These are phyloP conservation scores for Syzygium aromaticum DNA, from an alignment of 345 rosid genomes.

Conservation along the genomic window DNA sequence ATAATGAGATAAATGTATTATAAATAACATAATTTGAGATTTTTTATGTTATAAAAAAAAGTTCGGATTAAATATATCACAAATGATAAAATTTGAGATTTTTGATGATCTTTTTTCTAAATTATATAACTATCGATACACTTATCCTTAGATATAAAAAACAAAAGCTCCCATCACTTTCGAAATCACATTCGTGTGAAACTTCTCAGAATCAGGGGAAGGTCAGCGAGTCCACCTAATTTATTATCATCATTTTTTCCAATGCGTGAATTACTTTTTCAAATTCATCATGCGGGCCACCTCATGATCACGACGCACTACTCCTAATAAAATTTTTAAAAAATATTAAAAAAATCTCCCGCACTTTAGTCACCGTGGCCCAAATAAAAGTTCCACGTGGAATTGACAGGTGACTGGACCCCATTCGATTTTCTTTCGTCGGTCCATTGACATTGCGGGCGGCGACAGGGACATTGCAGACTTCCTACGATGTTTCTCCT, in stretches of 20 bases:
- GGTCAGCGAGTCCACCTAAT: background rate
- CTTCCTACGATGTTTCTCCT: background rate
- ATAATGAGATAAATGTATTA: too few relatives aligned
- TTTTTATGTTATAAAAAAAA: too few relatives aligned
- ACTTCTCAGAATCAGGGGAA: background rate
- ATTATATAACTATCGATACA: too few relatives aligned
- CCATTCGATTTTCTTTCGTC: background rate
- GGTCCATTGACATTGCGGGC: background rate
- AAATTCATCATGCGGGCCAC: background rate
- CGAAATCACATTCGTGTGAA: background rate
- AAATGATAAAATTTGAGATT: too few relatives aligned
- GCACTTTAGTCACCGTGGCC: background rate
- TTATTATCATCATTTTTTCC: background rate
- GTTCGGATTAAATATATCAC: too few relatives aligned
- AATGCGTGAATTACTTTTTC: background rate
- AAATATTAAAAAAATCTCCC: background rate
- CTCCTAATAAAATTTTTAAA: background rate
- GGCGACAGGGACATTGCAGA: background rate
- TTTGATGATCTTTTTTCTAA: too few relatives aligned
- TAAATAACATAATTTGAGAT: too few relatives aligned
- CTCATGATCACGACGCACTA: background rate
- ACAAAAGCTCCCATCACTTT: background rate
- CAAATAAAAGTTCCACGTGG: background rate
- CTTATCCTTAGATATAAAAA: too few relatives aligned
- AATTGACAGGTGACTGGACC: background rate